Percentiles rank a stretch among this genome's conserved stretches.
phyloP scores from a whole-genome alignment of 2,329 filamentous ascomycete genomes.

The Xylaria hypoxylon region DNA sequence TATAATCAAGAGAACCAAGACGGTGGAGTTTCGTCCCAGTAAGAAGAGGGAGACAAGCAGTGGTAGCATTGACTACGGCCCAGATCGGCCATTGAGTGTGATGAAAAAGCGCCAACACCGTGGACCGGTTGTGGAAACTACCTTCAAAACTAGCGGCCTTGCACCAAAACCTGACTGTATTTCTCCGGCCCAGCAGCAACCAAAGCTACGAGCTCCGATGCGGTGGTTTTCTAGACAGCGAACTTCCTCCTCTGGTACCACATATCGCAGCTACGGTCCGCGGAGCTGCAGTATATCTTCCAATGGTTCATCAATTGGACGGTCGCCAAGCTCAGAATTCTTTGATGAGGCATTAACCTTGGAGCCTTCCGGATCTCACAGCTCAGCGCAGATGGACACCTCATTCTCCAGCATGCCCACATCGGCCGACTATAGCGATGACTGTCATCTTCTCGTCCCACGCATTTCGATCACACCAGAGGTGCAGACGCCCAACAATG shows the following conservation, averaged over 20 bases:
- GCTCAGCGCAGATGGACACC: constrained; percentile 26
- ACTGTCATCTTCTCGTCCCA: constrained; percentile 56
- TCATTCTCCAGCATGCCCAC: constrained; percentile 48
- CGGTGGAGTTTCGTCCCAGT: constrained; percentile 41
- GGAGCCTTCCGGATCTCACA: constrained; percentile 32
- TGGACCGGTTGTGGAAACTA: constrained; percentile 13
- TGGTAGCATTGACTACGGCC: constrained; percentile 42
- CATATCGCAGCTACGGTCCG: constrained; percentile 35
- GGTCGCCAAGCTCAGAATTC: constrained; percentile 21
- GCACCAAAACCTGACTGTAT: constrained; percentile 8
- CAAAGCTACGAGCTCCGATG: constrained; percentile 40
- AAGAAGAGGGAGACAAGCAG: constrained; percentile 42
- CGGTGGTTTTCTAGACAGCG: constrained; percentile 46
- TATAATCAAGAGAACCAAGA: constrained; percentile 47
- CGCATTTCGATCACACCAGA: constrained; percentile 59
- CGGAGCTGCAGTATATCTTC: constrained; percentile 40
- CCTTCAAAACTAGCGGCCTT: not conserved
- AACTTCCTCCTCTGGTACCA: constrained; percentile 43
- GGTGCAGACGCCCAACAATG: constrained; percentile 51
- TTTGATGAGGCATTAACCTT: constrained; percentile 30
- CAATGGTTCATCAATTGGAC: constrained; percentile 34
- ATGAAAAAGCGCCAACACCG: constrained; percentile 44
- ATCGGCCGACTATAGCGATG: constrained; percentile 41
- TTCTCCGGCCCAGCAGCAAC: constrained; percentile 35
- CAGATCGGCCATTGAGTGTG: constrained; percentile 46